Percentiles rank a stretch among this genome's conserved stretches.
Evolutionary conservation across 108 stramenopile species (phyloP).

Genomic region (Poteriospumella lacustris): DNA sequence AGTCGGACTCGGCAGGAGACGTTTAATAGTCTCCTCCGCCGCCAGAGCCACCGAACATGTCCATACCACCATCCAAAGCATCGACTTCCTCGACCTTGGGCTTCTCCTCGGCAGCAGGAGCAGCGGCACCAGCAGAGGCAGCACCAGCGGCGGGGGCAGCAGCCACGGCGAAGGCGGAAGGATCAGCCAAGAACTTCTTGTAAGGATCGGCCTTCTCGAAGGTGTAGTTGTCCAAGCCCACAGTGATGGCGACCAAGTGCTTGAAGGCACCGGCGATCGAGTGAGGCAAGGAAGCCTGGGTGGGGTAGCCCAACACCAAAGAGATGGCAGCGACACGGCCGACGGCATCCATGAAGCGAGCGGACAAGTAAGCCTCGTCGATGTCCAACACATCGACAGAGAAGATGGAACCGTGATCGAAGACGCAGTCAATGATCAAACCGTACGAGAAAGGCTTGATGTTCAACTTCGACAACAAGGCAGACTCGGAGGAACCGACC

Average conservation of each 20-base stretch:
- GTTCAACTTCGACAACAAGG: constrained; percentile 85
- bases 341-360: constrained; percentile 80
- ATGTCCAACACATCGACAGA: constrained; percentile 68
- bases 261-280: constrained; percentile 96
- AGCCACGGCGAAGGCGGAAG: constrained; percentile 36
- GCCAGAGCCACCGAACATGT: constrained; percentile 28
- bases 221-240: constrained; percentile 77
- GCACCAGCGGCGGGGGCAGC: constrained; percentile 37
- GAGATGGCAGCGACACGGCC: constrained; percentile 72
- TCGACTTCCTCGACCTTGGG: constrained; percentile 42
- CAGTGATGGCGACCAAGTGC: constrained; percentile 77
- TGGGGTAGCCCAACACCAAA: constrained; percentile 80
- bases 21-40: constrained; percentile 23
- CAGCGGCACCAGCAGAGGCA: constrained; percentile 40
- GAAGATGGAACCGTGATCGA: constrained; percentile 91
- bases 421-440: constrained; percentile 75
- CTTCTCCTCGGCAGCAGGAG: constrained; percentile 31
- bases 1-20: too few relatives aligned
- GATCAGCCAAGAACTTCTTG: constrained; percentile 49
- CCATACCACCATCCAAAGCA: constrained; percentile 39
- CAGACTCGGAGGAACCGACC: constrained; percentile 64
- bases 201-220: constrained; percentile 79
- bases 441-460: constrained; percentile 98
- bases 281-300: constrained; percentile 89
- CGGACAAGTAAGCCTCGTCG: constrained; percentile 34